A percentile compares a stretch with the other conserved stretches of the same genome.
phyloP scores from a whole-genome alignment of 257 asterid genomes.

The Capsicum pubescens region DNA sequence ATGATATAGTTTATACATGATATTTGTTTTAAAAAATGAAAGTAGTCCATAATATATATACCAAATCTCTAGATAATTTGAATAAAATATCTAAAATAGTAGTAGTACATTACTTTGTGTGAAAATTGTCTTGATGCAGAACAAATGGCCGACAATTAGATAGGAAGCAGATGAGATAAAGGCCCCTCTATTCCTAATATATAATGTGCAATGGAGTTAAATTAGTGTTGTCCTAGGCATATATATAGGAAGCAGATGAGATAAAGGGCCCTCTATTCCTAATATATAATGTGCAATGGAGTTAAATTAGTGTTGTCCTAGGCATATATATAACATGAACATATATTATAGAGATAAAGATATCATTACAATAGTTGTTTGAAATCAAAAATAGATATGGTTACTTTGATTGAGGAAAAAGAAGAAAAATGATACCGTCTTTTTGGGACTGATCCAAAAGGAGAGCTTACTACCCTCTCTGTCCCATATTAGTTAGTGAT shows the following conservation, averaged over 20 bases:
- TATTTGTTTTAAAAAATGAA: not conserved
- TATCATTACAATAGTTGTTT: slow-evolving; percentile 3
- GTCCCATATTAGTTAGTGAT: too few relatives aligned
- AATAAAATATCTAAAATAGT: not conserved
- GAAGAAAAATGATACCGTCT: too few relatives aligned
- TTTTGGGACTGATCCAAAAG: slow-evolving; percentile 18
- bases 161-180: slow-evolving; percentile 24
- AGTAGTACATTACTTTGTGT: not conserved
- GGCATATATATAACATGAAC: not conserved
- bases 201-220: slow-evolving; percentile 29
- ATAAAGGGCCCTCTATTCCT: not conserved
- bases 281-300: slow-evolving; percentile 18
- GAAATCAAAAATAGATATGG: not conserved
- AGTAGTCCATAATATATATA: not conserved
- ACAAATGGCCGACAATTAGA: slow-evolving; percentile 49
- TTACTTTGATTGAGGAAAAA: not conserved
- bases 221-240: slow-evolving; percentile 36
- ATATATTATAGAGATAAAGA: not conserved
- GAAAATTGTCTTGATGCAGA: slow-evolving; percentile 31
- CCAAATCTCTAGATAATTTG: not conserved
- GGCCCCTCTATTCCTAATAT: not conserved
- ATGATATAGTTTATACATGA: not conserved
- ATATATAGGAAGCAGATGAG: slow-evolving; percentile 25
- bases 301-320: slow-evolving; percentile 35
- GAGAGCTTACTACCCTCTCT: not conserved